Evolutionary conservation across 2,329 filamentous ascomycete genomes (phyloP).

Genomic region (Clonostachys chloroleuca): DNA sequence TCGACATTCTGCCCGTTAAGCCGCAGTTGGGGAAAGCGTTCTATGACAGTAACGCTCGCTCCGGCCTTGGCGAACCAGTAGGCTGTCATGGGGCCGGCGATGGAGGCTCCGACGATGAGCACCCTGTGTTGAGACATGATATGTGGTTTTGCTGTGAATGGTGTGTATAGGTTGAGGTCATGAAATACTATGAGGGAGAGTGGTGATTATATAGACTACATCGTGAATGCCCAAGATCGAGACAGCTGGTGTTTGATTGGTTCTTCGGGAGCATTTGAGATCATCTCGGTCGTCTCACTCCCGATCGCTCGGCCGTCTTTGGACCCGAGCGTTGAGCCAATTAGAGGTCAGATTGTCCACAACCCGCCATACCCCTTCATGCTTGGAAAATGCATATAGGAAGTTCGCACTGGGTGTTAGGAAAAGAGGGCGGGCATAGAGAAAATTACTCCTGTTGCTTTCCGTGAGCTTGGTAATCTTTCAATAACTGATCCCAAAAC

Average conservation of each 20-base stretch:
- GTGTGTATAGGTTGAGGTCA: not conserved
- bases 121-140: slow-evolving; percentile 9
- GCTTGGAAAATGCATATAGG: too few relatives aligned
- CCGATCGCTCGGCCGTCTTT: too few relatives aligned
- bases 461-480: too few relatives aligned
- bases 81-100: slow-evolving; percentile 21
- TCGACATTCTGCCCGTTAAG: slow-evolving; percentile 30
- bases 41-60: slow-evolving; percentile 29
- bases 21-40: slow-evolving; percentile 20
- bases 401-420: too few relatives aligned
- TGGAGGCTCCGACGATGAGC: slow-evolving; percentile 23
- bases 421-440: too few relatives aligned
- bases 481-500: too few relatives aligned
- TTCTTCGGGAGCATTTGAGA: too few relatives aligned
- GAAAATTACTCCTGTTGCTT: too few relatives aligned
- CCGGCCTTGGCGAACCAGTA: slow-evolving; percentile 21
- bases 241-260: not conserved
- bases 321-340: too few relatives aligned
- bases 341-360: too few relatives aligned
- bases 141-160: not conserved
- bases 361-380: too few relatives aligned
- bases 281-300: too few relatives aligned
- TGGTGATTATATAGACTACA: not conserved
- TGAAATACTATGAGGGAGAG: not conserved
- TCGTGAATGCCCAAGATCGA: not conserved